Evolutionary conservation across 192 early-diverging fungal species (phyloP).

Genomic region (Rhizoclosmatium globosum): DNA sequence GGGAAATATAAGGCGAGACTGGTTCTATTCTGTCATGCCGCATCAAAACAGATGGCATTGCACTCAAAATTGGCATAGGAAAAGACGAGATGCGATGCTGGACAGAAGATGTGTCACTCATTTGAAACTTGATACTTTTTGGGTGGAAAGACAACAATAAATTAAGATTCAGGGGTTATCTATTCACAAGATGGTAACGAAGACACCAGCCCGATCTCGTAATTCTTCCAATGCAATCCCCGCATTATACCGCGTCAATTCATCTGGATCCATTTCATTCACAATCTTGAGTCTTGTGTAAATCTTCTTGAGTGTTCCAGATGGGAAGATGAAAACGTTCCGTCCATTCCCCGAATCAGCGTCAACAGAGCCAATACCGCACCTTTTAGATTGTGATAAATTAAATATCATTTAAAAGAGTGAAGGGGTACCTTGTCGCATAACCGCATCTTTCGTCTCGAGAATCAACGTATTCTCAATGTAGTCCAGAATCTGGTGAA

Average conservation of each 20-base stretch:
- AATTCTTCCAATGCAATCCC: conserved; percentile 75
- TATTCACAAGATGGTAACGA: not conserved
- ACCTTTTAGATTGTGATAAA: conserved; percentile 49
- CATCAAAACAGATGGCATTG: conserved; percentile 5
- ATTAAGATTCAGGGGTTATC: not conserved
- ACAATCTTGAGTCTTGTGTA: conserved; percentile 68
- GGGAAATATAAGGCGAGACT: not conserved
- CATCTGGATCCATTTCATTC: conserved; percentile 74
- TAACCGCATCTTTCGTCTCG: conserved; percentile 61
- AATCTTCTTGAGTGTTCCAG: conserved; percentile 62
- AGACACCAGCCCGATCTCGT: conserved; percentile 39
- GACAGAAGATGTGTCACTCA: conserved; percentile 3
- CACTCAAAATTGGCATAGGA: conserved; percentile 9
- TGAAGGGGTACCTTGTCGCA: conserved; percentile 64
- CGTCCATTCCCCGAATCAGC: conserved; percentile 74
- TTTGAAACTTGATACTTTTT: not conserved
- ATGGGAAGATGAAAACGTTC: conserved; percentile 62
- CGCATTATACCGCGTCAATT: conserved; percentile 76
- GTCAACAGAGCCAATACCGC: conserved; percentile 74
- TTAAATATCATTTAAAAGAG: not conserved
- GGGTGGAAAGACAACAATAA: not conserved
- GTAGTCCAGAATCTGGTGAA: conserved; percentile 74
- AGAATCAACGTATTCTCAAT: conserved; percentile 73
- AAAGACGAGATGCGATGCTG: conserved; percentile 21
- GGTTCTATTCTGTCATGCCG: conserved; percentile 15